These are phyloP conservation scores for Orbilia brochopaga DNA, from an alignment of 2,329 filamentous ascomycete genomes.

Conservation along the genomic window DNA sequence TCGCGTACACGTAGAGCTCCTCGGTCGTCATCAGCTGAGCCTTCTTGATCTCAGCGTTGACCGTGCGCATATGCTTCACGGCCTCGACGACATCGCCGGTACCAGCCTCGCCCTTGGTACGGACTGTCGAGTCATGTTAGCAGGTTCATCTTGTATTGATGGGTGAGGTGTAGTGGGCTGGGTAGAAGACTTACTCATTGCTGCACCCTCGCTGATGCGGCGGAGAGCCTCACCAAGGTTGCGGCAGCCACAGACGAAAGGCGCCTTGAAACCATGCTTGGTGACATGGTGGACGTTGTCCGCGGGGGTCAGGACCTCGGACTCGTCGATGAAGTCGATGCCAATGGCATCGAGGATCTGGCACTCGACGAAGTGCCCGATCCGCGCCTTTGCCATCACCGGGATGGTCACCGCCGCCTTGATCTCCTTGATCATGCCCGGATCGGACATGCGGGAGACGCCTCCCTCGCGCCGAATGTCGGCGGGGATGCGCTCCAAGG, in stretches of 20 bases:
- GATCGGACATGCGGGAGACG: constrained; percentile 96
- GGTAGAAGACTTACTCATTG: constrained; percentile 69
- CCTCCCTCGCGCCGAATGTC: constrained; percentile 92
- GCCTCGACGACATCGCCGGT: constrained; percentile 97
- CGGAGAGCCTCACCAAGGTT: constrained; percentile 92
- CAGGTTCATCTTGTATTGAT: too few species aligned
- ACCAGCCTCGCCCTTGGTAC: constrained; percentile 96
- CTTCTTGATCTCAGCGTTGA: constrained; percentile 79
- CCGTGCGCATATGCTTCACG: constrained; percentile 91
- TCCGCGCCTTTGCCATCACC: constrained; percentile 98
- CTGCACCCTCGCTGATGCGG: constrained; percentile 88
- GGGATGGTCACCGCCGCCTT: constrained; percentile 94
- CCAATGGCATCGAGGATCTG: constrained; percentile 94
- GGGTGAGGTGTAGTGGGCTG: background rate
- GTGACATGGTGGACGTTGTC: constrained; percentile 90
- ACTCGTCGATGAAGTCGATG: constrained; percentile 96
- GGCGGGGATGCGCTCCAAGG: constrained; percentile 93
- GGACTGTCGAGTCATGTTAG: constrained; percentile 61
- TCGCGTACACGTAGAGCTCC: constrained; percentile 78
- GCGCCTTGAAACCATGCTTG: constrained; percentile 79
- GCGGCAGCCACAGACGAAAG: constrained; percentile 95
- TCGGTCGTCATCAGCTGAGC: constrained; percentile 71
- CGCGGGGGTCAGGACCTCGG: constrained; percentile 93
- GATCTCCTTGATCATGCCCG: constrained; percentile 91
- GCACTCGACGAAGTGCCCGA: constrained; percentile 97